Evolutionary conservation across 2,329 filamentous ascomycete genomes (phyloP).

Genomic region (Emericellopsis cladophorae): DNA sequence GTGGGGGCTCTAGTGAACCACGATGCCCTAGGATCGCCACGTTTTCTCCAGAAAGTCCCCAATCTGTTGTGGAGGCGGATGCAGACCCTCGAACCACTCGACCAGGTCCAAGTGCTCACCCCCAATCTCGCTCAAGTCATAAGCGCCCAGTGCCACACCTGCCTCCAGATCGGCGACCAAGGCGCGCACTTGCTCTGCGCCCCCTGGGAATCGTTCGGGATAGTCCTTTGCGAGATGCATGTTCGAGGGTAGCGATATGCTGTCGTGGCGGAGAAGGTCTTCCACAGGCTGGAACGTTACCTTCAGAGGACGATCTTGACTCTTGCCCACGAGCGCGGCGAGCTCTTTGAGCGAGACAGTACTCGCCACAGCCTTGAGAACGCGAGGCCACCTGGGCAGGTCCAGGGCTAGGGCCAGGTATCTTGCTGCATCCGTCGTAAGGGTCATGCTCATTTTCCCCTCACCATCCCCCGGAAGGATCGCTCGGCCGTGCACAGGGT

Average conservation of each 20-base stretch:
- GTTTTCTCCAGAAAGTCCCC: background rate
- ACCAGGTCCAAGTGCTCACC: slow-evolving; percentile 9
- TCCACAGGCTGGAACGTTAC: slow-evolving; percentile 13
- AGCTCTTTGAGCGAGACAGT: slow-evolving; percentile 16
- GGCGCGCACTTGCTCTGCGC: slow-evolving; percentile 10
- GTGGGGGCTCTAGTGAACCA: no score
- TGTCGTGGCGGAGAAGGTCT: slow-evolving; percentile 9
- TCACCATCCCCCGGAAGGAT: slow-evolving; percentile 16
- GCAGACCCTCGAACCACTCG: slow-evolving; percentile 6
- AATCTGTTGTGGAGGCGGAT: background rate
- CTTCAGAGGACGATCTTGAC: slow-evolving; percentile 10
- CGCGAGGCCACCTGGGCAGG: slow-evolving; percentile 14
- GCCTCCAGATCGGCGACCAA: slow-evolving; percentile 17
- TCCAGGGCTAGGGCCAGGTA: slow-evolving; percentile 16
- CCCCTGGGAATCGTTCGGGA: slow-evolving; percentile 12
- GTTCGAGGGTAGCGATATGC: slow-evolving; percentile 12
- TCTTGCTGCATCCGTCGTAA: slow-evolving; percentile 15
- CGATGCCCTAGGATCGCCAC: background rate
- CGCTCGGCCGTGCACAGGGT: slow-evolving; percentile 11
- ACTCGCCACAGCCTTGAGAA: slow-evolving; percentile 13
- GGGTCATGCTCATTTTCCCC: slow-evolving; percentile 15
- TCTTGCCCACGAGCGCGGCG: slow-evolving; percentile 17
- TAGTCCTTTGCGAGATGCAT: slow-evolving; percentile 10
- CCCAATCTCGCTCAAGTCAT: slow-evolving; percentile 9
- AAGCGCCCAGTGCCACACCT: slow-evolving; percentile 15